phyloP scores from a whole-genome alignment of 1,139 yeast species.

The Blastobotrys indianensis region DNA sequence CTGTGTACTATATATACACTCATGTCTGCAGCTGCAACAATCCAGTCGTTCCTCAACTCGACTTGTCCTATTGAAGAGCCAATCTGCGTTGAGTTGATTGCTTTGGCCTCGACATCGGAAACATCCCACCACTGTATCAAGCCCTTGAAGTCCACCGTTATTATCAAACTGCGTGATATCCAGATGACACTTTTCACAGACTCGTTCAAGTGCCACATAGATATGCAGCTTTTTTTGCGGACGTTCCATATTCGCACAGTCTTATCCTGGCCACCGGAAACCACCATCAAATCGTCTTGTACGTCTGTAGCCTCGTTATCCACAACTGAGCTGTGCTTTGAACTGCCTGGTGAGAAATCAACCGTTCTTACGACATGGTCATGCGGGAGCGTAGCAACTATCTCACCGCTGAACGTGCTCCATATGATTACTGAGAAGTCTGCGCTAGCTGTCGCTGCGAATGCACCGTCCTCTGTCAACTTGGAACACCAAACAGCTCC shows the following conservation, averaged over 20 bases:
- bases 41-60: constrained; percentile 23
- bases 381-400: constrained; percentile 27
- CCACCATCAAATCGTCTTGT: constrained; percentile 14
- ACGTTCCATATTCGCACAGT: constrained; percentile 25
- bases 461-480: constrained; percentile 26
- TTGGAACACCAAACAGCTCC: constrained; percentile 38
- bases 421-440: constrained; percentile 36
- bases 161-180: constrained; percentile 20
- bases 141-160: constrained; percentile 28
- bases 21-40: constrained; percentile 28
- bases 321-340: neutral
- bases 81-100: constrained; percentile 17
- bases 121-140: constrained; percentile 32
- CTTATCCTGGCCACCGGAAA: constrained; percentile 28
- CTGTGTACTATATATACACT: constrained; percentile 25
- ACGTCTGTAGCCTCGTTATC: constrained; percentile 5
- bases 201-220: constrained; percentile 17
- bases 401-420: constrained; percentile 30
- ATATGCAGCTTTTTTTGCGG: neutral
- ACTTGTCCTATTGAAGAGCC: constrained; percentile 30
- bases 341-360: constrained; percentile 20
- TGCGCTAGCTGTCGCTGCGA: constrained; percentile 35
- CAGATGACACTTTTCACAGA: constrained; percentile 22
- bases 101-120: constrained; percentile 15
- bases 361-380: constrained; percentile 33